Evolutionary conservation across 179 eudicot species (phyloP), one percentile per base, ranked within the genome.

Genomic region (Amaranthus tricolor): DNA sequence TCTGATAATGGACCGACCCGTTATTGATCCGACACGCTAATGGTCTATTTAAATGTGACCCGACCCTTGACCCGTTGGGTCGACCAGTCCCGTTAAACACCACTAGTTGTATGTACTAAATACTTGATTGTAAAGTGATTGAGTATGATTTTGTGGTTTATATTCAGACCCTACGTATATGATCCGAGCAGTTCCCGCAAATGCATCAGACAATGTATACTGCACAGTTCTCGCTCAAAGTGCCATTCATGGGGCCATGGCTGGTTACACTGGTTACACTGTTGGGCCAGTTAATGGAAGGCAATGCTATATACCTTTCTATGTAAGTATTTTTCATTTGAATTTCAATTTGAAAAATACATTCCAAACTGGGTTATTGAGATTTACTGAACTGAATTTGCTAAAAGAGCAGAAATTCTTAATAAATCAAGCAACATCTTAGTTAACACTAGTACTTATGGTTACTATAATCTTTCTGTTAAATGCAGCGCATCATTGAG

Each of bases 231-330:
- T 91, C 62, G 92, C 97, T 79, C 95, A 91, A 76, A 90, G 97
- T 72, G 97, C 97, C 6, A 85, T 92, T 62, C 97, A 92, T 66
- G 97, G 95, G 56, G 95, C 93, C 61, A 92, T 92, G 97, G 95
- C 97, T 9, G 97, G 97, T 10, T 92, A 85, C 85, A 90, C 95
- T 9, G 97, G 97, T 60, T 90, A 82, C 68, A 86, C 89, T 15
- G 93, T 85, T 47, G 97, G 93, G 40, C 90, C 86, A 7, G 91
- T 91, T 66, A 91, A 93, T 72, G 92, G 92, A 64, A 85, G 94
- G 74, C 89, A 91, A 47, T 79, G 89, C 74, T 93, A 93, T 77
- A 89, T 93, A 68, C 98, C 98, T 52, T 93, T 91, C 82, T 78
- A 90, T 71, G 97, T 93, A 62, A 87, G 98, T 83, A 67, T 3